A percentile compares a stretch with the other conserved stretches of the same genome.
Evolutionary conservation across 495 filamentous ascomycete genomes (phyloP).

Genomic region (Penicillium fimorum): DNA sequence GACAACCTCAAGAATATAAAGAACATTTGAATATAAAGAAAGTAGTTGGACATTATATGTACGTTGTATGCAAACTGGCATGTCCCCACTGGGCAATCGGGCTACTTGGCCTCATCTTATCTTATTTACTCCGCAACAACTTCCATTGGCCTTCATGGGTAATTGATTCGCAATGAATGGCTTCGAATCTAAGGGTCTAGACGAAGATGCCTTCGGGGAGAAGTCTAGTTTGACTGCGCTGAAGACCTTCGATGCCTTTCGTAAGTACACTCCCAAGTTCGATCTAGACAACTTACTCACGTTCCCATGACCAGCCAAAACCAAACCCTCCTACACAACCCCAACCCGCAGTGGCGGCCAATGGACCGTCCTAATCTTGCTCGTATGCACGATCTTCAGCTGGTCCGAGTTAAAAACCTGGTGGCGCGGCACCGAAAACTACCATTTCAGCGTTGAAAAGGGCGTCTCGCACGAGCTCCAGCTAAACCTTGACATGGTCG

Average conservation of each 20-base stretch:
- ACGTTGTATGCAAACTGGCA: background rate
- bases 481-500: constrained; percentile 91
- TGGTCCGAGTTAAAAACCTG: constrained; percentile 75
- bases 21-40: background rate
- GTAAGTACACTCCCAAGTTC: constrained; percentile 59
- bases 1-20: background rate
- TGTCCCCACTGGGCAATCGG: constrained; percentile 20
- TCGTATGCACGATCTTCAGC: constrained; percentile 69
- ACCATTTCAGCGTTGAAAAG: constrained; percentile 93
- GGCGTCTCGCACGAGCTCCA: constrained; percentile 82
- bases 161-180: constrained; percentile 58
- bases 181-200: constrained; percentile 66
- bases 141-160: constrained; percentile 16
- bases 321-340: constrained; percentile 86
- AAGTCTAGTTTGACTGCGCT: constrained; percentile 60
- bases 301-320: constrained; percentile 66
- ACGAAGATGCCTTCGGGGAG: constrained; percentile 76
- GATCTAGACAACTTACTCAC: background rate
- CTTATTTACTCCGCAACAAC: constrained; percentile 25
- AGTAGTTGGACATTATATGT: background rate
- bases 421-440: constrained; percentile 77
- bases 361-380: constrained; percentile 82
- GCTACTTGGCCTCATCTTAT: constrained; percentile 40
- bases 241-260: constrained; percentile 94
- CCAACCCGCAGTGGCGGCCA: constrained; percentile 80